Conservation (phyloP, 1,284 basidiomycete species). For the Fomitopsis betulina region DNA sequence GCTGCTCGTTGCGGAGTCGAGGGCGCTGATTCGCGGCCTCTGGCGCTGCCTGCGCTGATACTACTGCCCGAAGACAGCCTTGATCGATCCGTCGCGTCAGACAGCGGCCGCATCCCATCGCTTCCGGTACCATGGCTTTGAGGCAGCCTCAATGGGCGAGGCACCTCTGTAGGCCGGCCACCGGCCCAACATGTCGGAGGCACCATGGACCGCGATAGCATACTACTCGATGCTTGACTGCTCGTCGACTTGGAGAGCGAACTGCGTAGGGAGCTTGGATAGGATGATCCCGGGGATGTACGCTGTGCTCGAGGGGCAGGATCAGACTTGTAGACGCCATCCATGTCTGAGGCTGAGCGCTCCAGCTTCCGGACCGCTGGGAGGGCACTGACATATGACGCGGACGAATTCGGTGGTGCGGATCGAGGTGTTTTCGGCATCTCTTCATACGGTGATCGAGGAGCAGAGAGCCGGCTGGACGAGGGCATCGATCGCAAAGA, state of each 20-base stretch:
- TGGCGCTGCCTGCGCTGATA: conserved; percentile 1
- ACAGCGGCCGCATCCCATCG: conserved; percentile 8
- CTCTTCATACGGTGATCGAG: neutral
- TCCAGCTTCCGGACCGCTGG: conserved; percentile 4
- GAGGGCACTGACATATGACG: neutral
- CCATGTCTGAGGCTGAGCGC: neutral
- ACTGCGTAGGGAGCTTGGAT: neutral
- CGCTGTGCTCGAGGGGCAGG: conserved; percentile 16
- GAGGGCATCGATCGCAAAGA: conserved; percentile 1
- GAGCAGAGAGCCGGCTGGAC: neutral
- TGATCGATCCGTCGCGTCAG: conserved; percentile 1
- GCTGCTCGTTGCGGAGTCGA: neutral
- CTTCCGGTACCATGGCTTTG: conserved; percentile 8
- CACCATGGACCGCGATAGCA: neutral
- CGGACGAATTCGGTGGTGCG: neutral
- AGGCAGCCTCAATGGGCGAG: conserved; percentile 18
- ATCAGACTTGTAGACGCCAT: conserved; percentile 8
- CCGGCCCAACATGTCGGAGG: neutral
- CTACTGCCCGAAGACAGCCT: conserved; percentile 6
- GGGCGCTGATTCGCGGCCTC: neutral
- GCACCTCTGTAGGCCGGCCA: conserved; percentile 7
- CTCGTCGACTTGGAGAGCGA: neutral
- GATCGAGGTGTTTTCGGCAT: neutral
- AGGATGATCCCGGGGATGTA: neutral
- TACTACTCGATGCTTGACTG: conserved; percentile 1